phyloP scores from a whole-genome alignment of 768 basidiomycete species.

The Cyathus striatus region DNA sequence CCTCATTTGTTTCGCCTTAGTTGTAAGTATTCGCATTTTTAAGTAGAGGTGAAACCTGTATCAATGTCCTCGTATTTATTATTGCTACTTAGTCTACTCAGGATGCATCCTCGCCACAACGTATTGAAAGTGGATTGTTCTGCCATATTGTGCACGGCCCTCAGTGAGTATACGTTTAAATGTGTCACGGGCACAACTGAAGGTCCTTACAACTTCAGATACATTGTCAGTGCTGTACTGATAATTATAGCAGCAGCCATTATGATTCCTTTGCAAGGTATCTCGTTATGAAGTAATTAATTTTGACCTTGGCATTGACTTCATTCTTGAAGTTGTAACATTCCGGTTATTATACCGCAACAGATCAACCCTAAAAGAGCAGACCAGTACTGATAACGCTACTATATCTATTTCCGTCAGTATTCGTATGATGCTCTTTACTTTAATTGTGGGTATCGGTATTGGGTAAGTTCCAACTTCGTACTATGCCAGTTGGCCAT shows the following conservation, averaged over 20 bases:
- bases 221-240: constrained; percentile 1
- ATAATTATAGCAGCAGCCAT: constrained; percentile 6
- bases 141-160: constrained; percentile 8
- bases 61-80: no score
- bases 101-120: constrained; percentile 5
- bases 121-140: constrained; percentile 10
- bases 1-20: background rate
- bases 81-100: constrained; percentile 1
- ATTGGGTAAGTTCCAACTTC: no score
- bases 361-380: constrained; percentile 5
- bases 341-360: constrained; percentile 8
- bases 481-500: no score
- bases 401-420: constrained; percentile 10
- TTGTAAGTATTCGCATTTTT: background rate
- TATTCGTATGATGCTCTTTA: constrained; percentile 12
- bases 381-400: background rate
- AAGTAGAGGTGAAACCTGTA: no score
- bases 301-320: background rate
- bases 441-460: no score
- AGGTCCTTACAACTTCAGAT: constrained; percentile 2
- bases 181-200: background rate
- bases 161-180: constrained; percentile 7
- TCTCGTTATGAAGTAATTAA: background rate
- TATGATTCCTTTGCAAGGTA: constrained; percentile 12
- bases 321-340: constrained; percentile 9